A percentile compares a stretch with the other conserved stretches of the same genome.
These are phyloP conservation scores for Papiliotrema laurentii DNA, from an alignment of 1,284 basidiomycete genomes.

Conservation along the genomic window DNA sequence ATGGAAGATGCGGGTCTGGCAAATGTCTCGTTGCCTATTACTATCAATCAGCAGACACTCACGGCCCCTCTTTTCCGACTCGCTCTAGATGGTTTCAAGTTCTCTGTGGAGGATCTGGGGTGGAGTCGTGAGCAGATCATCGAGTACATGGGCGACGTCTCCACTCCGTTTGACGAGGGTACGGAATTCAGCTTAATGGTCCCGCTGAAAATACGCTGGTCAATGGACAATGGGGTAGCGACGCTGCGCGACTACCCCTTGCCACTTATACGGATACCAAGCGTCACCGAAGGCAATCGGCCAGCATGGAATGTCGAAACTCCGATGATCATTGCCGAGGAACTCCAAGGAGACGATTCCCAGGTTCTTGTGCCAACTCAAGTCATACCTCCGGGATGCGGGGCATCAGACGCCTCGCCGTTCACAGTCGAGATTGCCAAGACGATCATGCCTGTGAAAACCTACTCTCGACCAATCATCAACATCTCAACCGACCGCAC, in stretches of 20 bases:
- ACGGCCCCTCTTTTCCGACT: constrained; percentile 72
- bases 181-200: constrained; percentile 75
- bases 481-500: constrained; percentile 61
- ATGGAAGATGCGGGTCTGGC: constrained; percentile 22
- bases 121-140: constrained; percentile 51
- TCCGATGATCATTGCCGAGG: constrained; percentile 84
- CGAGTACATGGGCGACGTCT: constrained; percentile 51
- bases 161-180: constrained; percentile 58
- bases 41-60: constrained; percentile 49
- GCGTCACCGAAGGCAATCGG: constrained; percentile 14
- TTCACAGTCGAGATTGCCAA: constrained; percentile 74
- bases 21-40: constrained; percentile 48
- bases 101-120: constrained; percentile 60
- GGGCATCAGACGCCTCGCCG: constrained; percentile 55
- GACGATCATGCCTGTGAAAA: constrained; percentile 92
- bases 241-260: constrained; percentile 69
- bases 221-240: constrained; percentile 60
- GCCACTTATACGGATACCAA: constrained; percentile 52
- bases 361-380: constrained; percentile 68
- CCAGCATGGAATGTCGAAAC: constrained; percentile 55
- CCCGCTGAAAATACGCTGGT: constrained; percentile 73
- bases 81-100: constrained; percentile 57
- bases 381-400: constrained; percentile 57
- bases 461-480: constrained; percentile 74
- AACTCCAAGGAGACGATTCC: constrained; percentile 68